phyloP scores from a whole-genome alignment of 257 asterid species.

The Paulownia fortunei region DNA sequence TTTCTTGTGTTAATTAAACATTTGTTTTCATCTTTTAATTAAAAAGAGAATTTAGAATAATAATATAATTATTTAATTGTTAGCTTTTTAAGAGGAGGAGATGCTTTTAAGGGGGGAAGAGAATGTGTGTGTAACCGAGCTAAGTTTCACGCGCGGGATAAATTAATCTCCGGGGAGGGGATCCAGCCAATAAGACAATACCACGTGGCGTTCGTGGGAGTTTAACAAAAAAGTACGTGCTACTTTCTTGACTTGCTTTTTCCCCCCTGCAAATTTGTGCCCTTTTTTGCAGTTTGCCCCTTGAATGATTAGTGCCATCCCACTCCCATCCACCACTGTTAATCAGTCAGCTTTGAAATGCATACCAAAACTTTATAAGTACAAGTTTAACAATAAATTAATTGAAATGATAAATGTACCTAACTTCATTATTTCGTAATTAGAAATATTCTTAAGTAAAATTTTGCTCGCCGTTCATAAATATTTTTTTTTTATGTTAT shows the following conservation, averaged over 20 bases:
- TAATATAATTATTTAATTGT: slow-evolving; percentile 28
- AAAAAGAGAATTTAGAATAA: slow-evolving; percentile 27
- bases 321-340: slow-evolving; percentile 34
- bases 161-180: neutral
- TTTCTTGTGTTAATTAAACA: slow-evolving; percentile 18
- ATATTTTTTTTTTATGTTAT: too few relatives aligned
- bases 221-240: slow-evolving; percentile 27
- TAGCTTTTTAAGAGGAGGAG: slow-evolving; percentile 51
- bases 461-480: too few relatives aligned
- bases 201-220: slow-evolving; percentile 34
- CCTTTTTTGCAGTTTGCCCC: slow-evolving; percentile 46
- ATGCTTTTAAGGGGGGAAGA: slow-evolving; percentile 63
- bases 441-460: neutral
- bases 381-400: neutral
- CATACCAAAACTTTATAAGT: neutral
- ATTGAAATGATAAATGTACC: neutral
- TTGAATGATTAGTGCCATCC: slow-evolving; percentile 50
- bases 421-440: neutral
- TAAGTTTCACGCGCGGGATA: slow-evolving; percentile 42
- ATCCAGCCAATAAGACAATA: neutral
- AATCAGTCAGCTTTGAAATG: slow-evolving; percentile 13
- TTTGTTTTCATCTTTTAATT: slow-evolving; percentile 44
- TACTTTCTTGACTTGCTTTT: slow-evolving; percentile 30
- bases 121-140: slow-evolving; percentile 30
- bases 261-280: slow-evolving; percentile 29